Evolutionary conservation across 768 basidiomycete species (phyloP).

Genomic region (Lentinula detonsa): DNA sequence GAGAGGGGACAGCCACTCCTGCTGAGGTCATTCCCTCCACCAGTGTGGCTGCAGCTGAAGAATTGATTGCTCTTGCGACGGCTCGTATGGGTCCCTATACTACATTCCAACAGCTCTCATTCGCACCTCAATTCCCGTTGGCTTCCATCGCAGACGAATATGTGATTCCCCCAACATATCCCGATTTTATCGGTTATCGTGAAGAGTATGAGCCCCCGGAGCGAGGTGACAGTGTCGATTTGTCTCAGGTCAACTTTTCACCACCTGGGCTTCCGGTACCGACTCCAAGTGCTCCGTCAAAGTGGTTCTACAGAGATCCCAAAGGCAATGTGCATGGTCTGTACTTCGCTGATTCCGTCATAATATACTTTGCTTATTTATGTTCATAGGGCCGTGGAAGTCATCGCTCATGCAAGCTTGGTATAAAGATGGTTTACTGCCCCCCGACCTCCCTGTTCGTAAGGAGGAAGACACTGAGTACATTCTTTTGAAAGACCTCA

Average conservation of each 20-base stretch:
- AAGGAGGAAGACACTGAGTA: slow-evolving; percentile 70
- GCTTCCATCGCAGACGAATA: slow-evolving; percentile 87
- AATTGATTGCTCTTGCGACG: slow-evolving; percentile 60
- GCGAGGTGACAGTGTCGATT: slow-evolving; percentile 35
- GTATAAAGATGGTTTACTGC: slow-evolving; percentile 81
- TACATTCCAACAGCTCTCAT: slow-evolving; percentile 85
- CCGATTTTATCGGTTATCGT: slow-evolving; percentile 68
- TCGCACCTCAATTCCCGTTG: slow-evolving; percentile 84
- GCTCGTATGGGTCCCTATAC: slow-evolving; percentile 80
- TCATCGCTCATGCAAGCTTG: slow-evolving; percentile 84
- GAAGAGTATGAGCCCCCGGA: slow-evolving; percentile 54
- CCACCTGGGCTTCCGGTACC: slow-evolving; percentile 79
- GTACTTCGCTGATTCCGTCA: slow-evolving; percentile 14
- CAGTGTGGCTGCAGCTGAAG: slow-evolving; percentile 49
- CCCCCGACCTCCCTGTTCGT: slow-evolving; percentile 76
- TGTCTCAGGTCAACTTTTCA: slow-evolving; percentile 62
- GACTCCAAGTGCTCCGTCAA: slow-evolving; percentile 56
- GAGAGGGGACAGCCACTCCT: slow-evolving; percentile 13
- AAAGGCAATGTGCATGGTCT: slow-evolving; percentile 74
- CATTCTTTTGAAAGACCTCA: slow-evolving; percentile 64
- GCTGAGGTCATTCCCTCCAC: slow-evolving; percentile 27
- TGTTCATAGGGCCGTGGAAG: slow-evolving; percentile 72
- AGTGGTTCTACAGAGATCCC: slow-evolving; percentile 83
- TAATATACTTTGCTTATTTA: slow-evolving; percentile 8
- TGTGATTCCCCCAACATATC: slow-evolving; percentile 87